These are phyloP conservation scores for Macadamia tetraphylla DNA, from an alignment of 164 flowering plant genomes.

Conservation along the genomic window DNA sequence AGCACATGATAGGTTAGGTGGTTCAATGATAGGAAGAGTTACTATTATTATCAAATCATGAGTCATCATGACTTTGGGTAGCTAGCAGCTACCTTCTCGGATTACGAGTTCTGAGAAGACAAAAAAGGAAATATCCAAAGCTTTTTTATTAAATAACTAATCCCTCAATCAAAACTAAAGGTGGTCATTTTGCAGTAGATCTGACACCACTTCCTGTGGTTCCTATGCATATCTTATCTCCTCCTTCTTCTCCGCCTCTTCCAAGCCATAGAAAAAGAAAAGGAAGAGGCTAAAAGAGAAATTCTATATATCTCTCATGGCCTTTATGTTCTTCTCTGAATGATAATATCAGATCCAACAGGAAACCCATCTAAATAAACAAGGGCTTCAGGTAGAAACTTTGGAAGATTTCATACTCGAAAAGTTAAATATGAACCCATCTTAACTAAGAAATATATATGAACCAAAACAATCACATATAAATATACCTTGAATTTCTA, in stretches of 20 bases:
- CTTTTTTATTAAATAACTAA: conserved; percentile 12
- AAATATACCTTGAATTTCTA: conserved; percentile 3
- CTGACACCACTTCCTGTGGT: conserved; percentile 20
- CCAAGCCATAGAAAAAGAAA: background rate
- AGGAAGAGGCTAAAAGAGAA: background rate
- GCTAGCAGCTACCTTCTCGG: conserved; percentile 19
- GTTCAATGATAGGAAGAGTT: conserved; percentile 8
- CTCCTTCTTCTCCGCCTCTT: background rate
- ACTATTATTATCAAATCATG: conserved; percentile 39
- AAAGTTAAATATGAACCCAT: background rate
- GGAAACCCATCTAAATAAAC: background rate
- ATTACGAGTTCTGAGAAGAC: conserved; percentile 34
- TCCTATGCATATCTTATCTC: conserved; percentile 17
- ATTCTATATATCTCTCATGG: background rate
- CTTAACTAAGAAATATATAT: background rate
- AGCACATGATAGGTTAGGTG: background rate
- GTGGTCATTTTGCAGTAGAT: conserved; percentile 14
- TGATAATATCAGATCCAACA: background rate
- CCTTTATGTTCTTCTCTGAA: background rate
- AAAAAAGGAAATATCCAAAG: conserved; percentile 22
- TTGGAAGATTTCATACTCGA: too few species aligned
- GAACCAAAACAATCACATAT: conserved; percentile 4
- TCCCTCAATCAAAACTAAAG: conserved; percentile 18
- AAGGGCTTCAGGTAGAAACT: too few species aligned
- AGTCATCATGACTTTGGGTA: conserved; percentile 7